These are phyloP conservation scores for Epithele typhae DNA, from an alignment of 768 basidiomycete genomes.

Conservation along the genomic window DNA sequence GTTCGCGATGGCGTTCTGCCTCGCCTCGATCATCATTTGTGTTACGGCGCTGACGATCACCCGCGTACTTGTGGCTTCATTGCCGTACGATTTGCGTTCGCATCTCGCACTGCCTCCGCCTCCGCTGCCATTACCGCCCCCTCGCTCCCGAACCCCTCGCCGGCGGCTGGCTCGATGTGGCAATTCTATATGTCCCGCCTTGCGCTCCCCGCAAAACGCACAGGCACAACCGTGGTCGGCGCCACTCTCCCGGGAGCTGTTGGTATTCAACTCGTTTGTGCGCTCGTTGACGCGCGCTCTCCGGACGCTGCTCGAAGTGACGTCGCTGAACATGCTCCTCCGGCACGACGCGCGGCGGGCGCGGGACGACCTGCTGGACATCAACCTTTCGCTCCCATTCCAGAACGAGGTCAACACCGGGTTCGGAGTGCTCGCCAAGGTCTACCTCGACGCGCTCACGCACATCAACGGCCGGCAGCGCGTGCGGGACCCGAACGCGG, in stretches of 20 bases:
- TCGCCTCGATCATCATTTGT: too few species aligned
- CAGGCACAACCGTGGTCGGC: constrained; percentile 93
- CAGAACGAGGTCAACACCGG: constrained; percentile 97
- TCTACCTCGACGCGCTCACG: constrained; percentile 90
- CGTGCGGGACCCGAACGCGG: constrained; percentile 71
- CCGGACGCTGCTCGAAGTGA: constrained; percentile 85
- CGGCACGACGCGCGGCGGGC: constrained; percentile 81
- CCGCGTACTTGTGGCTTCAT: too few species aligned
- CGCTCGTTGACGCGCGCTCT: constrained; percentile 87
- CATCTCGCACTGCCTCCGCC: too few species aligned
- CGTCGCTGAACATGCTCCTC: constrained; percentile 89
- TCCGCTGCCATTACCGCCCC: too few species aligned
- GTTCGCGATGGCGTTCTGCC: constrained; percentile 3
- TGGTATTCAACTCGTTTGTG: constrained; percentile 98
- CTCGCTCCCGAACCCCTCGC: too few species aligned
- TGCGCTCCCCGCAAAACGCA: constrained; percentile 1
- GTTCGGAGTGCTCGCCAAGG: constrained; percentile 95
- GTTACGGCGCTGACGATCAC: too few species aligned
- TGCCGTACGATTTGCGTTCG: too few species aligned
- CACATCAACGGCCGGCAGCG: constrained; percentile 79
- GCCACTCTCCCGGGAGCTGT: constrained; percentile 90
- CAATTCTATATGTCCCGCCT: too few species aligned
- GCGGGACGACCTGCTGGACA: constrained; percentile 89
- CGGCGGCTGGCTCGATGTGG: too few species aligned
- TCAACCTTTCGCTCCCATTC: constrained; percentile 90